Evolutionary conservation across 257 asterid genomes (phyloP).

Genomic region (Primulina huaijiensis): DNA sequence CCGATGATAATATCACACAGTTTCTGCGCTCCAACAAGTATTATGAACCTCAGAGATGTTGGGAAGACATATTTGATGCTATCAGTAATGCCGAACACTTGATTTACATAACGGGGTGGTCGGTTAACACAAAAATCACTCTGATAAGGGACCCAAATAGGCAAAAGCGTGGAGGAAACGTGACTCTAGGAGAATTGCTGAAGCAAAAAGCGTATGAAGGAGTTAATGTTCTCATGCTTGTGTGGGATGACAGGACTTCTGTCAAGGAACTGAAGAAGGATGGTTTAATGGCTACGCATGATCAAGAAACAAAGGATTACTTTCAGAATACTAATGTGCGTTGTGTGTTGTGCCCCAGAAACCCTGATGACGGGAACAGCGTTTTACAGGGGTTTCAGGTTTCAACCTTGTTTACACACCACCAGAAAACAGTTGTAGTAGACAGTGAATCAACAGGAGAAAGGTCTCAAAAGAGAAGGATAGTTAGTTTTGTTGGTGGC

Average conservation of each 20-base stretch:
- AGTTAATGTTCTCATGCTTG: conserved; percentile 65
- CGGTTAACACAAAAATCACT: conserved; percentile 55
- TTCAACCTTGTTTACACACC: conserved; percentile 84
- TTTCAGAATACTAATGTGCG: conserved; percentile 58
- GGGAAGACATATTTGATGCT: conserved; percentile 81
- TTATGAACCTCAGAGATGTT: conserved; percentile 55
- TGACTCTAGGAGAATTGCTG: conserved; percentile 62
- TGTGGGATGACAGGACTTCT: conserved; percentile 90
- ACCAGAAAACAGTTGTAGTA: conserved; percentile 70
- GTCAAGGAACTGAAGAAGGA: conserved; percentile 41
- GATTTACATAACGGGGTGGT: conserved; percentile 86
- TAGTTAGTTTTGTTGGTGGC: conserved; percentile 78
- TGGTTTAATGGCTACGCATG: conserved; percentile 89
- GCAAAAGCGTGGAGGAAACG: conserved; percentile 50
- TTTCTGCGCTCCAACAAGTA: conserved; percentile 31
- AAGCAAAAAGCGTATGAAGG: conserved; percentile 75
- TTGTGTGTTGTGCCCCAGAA: conserved; percentile 75
- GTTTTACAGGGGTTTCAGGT: conserved; percentile 62
- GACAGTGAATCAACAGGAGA: conserved; percentile 40
- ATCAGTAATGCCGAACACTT: conserved; percentile 56
- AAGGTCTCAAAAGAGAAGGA: conserved; percentile 37
- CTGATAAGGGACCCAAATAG: conserved; percentile 57
- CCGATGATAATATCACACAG: conserved; percentile 40
- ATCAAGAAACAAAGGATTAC: conserved; percentile 60
- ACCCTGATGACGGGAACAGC: conserved; percentile 54